These are phyloP conservation scores for Pterocarpus santalinus DNA, from an alignment of 306 rosid species.

Conservation along the genomic window DNA sequence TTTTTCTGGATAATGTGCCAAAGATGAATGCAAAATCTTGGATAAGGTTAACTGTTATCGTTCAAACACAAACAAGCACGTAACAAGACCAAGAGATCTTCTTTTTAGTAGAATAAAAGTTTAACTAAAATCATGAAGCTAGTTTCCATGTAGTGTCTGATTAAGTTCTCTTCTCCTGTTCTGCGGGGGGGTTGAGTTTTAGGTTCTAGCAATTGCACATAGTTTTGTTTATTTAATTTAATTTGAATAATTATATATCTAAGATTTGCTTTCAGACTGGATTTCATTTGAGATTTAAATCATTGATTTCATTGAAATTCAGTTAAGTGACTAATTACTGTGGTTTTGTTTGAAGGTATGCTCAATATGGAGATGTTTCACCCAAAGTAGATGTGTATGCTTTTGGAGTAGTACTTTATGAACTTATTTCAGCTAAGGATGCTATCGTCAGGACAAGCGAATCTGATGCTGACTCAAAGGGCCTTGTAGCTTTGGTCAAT, in stretches of 20 bases:
- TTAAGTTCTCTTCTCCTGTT: neutral
- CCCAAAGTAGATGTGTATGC: constrained; percentile 96
- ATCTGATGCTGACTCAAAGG: constrained; percentile 72
- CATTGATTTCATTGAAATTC: constrained; percentile 4
- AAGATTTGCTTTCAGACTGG: neutral
- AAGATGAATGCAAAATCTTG: neutral
- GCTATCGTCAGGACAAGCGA: constrained; percentile 67
- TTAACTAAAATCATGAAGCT: neutral
- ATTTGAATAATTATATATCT: neutral
- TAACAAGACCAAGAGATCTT: neutral
- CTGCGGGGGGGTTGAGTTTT: neutral
- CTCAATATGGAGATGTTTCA: constrained; percentile 93
- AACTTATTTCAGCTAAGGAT: constrained; percentile 93
- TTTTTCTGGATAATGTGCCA: constrained; percentile 7
- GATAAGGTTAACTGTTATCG: neutral
- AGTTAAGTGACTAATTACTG: constrained; percentile 20
- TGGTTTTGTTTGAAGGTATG: constrained; percentile 70
- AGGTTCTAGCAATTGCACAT: constrained; percentile 28
- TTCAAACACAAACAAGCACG: neutral
- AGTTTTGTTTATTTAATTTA: constrained; percentile 8
- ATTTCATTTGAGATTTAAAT: neutral
- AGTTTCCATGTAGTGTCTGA: neutral
- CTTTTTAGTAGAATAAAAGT: neutral
- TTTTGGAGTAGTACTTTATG: constrained; percentile 93
- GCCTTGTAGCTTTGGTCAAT: constrained; percentile 81